Base-by-base conservation (phyloP, 306 rosid genomes). In the Leucaena leucocephala region DNA sequence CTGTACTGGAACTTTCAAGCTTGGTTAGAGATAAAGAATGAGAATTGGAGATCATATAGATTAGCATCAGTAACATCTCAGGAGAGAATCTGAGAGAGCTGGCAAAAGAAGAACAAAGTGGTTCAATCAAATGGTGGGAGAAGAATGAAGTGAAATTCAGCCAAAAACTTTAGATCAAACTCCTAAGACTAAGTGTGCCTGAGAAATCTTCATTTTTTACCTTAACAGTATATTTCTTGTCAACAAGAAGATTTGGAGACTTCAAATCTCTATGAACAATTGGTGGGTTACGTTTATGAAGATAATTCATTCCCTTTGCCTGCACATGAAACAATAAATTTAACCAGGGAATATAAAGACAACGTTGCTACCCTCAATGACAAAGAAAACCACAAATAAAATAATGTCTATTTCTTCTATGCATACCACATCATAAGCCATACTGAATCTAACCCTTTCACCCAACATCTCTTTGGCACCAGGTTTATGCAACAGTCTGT, bases 291-390 rank as follows among this genome's bases (percentile, higher is more conserved):
- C 90, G 87, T 75, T 85, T 93, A 78, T 93, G 97, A 48, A 93
- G 96, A 89, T 93, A 93, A 90, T 93, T 93, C 97, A 93, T 91
- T 59, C 97, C 97, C 82, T 91, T 93, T 62, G 94, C 97, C 97
- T 93, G 92, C 67, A 75, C 70, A 57, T 76, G 72, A 86, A 69
- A 78, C 70, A 66, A 67, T 52, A 76, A 57, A 78, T 57, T 69
- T 59, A 62, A 76, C 64, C 39, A 42, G 46, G 36, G 65, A 42
- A 59, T 12, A 38, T 0, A 2, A n/a, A 17, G 64, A 39, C 34
- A 16, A 33, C 27, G 45, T 71, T 55, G 69, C 58, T 45, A 59
- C 75, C 62, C 63, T 33, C 61, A 62, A 72, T 63, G 65, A 54
- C 10, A 9, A 35, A 34, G 45, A 33, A 22, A 70, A 11, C 11